These are phyloP conservation scores for Chlorella variabilis DNA, from an alignment of 163 green algal species.

Conservation along the genomic window DNA sequence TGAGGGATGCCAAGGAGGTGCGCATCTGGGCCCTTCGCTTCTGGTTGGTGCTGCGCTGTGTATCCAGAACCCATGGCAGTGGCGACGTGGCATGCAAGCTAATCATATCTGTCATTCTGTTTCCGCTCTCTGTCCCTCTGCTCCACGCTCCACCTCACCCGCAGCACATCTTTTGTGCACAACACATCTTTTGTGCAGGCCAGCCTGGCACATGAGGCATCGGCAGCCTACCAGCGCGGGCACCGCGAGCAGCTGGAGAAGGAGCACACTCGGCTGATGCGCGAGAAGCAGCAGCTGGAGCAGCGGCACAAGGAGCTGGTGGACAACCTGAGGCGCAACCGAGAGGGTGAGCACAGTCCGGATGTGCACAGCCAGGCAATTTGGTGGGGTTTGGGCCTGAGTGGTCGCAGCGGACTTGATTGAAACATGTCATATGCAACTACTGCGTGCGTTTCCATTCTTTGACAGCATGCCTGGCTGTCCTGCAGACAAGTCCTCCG, in stretches of 20 bases:
- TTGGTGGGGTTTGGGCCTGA: neutral
- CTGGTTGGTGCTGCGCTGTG: too few relatives aligned
- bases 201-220: neutral
- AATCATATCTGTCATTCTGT: too few relatives aligned
- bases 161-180: neutral
- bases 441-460: too few relatives aligned
- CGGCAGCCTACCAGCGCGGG: slow-evolving; percentile 1
- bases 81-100: too few relatives aligned
- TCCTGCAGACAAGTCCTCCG: too few relatives aligned
- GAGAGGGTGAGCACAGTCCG: neutral
- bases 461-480: too few relatives aligned
- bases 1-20: slow-evolving; percentile 6
- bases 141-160: neutral
- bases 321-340: neutral
- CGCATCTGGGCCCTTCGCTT: too few relatives aligned
- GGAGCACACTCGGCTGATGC: neutral
- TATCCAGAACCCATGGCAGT: too few relatives aligned
- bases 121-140: too few relatives aligned
- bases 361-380: neutral
- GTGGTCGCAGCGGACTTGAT: too few relatives aligned
- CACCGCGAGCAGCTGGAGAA: slow-evolving; percentile 1
- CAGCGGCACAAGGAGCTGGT: slow-evolving; percentile 4
- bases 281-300: neutral
- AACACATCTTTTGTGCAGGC: neutral
- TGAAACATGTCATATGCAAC: too few relatives aligned